phyloP scores from a whole-genome alignment of 2,329 filamentous ascomycete genomes.

The Fusarium multiceps region DNA sequence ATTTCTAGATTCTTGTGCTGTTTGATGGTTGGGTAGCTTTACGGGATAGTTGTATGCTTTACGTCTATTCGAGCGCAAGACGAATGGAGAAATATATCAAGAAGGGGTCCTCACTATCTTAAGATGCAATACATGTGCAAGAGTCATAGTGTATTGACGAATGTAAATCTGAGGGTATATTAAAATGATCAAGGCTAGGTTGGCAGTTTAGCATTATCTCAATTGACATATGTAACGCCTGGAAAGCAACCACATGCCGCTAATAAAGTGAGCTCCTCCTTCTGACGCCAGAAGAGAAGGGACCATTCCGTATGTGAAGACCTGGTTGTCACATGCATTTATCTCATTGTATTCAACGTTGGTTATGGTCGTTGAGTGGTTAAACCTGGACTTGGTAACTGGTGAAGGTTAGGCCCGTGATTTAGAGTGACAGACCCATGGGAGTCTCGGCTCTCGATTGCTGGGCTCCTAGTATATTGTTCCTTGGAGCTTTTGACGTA shows the following conservation, averaged over 20 bases:
- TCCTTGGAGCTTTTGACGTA: too few relatives aligned
- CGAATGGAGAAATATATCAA: not conserved
- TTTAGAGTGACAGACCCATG: too few relatives aligned
- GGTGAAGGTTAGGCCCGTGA: not conserved
- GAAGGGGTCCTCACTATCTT: too few relatives aligned
- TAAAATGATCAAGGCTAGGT: too few relatives aligned
- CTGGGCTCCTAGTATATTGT: too few relatives aligned
- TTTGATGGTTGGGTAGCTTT: not conserved
- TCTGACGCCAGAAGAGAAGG: not conserved
- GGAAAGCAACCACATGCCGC: not conserved
- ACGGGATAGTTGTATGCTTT: not conserved
- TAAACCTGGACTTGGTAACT: not conserved
- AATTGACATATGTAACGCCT: not conserved
- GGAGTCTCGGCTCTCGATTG: too few relatives aligned
- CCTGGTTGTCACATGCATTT: not conserved
- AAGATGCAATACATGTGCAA: too few relatives aligned
- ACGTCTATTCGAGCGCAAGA: not conserved
- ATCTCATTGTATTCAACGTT: not conserved
- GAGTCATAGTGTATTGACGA: too few relatives aligned
- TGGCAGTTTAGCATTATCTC: too few relatives aligned
- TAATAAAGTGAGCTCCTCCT: not conserved
- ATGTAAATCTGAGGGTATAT: too few relatives aligned
- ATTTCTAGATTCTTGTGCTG: not conserved
- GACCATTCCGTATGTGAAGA: not conserved
- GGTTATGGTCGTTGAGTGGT: fast-evolving